Percentiles rank a stretch among this genome's conserved stretches.
These are phyloP conservation scores for Moesziomyces antarcticus DNA, from an alignment of 1,284 basidiomycete species.

Conservation along the genomic window DNA sequence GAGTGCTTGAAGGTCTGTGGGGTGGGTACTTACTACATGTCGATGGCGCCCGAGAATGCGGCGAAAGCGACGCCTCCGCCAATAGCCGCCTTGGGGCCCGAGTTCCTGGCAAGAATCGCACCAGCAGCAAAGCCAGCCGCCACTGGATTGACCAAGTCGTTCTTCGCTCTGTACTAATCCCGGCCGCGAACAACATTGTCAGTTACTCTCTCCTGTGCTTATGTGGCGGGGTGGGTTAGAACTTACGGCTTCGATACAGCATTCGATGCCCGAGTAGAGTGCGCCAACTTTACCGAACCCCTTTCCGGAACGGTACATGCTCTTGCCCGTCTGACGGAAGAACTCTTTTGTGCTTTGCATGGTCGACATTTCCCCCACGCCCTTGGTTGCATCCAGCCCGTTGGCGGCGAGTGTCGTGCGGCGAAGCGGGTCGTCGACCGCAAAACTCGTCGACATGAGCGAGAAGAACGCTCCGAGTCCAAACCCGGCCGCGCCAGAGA, in stretches of 20 bases:
- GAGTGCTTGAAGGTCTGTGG: no score
- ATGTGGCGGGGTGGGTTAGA: no score
- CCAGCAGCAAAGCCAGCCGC: slow-evolving; percentile 60
- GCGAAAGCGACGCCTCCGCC: slow-evolving; percentile 65
- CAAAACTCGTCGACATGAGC: slow-evolving; percentile 93
- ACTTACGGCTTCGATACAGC: slow-evolving; percentile 91
- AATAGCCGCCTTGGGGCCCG: slow-evolving; percentile 62
- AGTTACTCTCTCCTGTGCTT: no score
- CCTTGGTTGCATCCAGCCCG: slow-evolving; percentile 12
- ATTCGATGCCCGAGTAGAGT: slow-evolving; percentile 92
- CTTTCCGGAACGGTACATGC: slow-evolving; percentile 89
- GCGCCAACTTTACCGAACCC: slow-evolving; percentile 96
- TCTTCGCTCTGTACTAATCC: slow-evolving; percentile 63
- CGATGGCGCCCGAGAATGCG: slow-evolving; percentile 65
- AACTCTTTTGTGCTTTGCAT: slow-evolving; percentile 83
- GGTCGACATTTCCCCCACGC: slow-evolving; percentile 43
- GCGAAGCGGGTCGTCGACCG: slow-evolving; percentile 85
- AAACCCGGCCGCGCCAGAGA: slow-evolving; percentile 83
- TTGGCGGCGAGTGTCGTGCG: slow-evolving; percentile 52
- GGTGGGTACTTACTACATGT: slow-evolving; percentile 63
- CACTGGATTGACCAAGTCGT: slow-evolving; percentile 64
- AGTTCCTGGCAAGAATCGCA: slow-evolving; percentile 61
- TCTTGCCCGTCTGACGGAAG: slow-evolving; percentile 92
- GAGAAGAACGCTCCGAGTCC: slow-evolving; percentile 94
- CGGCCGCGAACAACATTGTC: background rate